These are phyloP conservation scores for Alternaria alternata DNA, from an alignment of 2,329 filamentous ascomycete species.

Conservation along the genomic window DNA sequence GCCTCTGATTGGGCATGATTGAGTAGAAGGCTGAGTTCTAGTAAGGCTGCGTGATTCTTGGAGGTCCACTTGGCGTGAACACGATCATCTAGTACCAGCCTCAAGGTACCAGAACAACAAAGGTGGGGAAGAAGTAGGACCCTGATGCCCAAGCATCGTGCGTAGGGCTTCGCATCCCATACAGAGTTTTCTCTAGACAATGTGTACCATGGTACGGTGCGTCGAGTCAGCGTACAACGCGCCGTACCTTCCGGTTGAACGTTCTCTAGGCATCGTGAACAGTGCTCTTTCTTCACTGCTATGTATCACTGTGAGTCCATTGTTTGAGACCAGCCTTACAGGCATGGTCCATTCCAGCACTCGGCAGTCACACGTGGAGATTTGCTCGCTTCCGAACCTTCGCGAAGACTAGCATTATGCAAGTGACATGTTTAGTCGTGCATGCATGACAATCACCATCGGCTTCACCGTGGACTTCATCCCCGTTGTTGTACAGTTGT, in stretches of 20 bases:
- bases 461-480: conserved; percentile 6
- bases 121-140: conserved; percentile 10
- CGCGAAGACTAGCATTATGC: conserved; percentile 8
- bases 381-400: conserved; percentile 8
- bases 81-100: conserved; percentile 11
- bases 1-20: conserved; percentile 3
- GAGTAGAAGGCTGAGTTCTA: conserved; percentile 6
- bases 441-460: conserved; percentile 3
- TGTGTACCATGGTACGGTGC: conserved; percentile 2
- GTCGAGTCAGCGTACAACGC: conserved; percentile 1
- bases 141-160: not conserved
- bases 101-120: conserved; percentile 2
- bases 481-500: conserved; percentile 2
- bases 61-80: conserved; percentile 2
- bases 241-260: conserved; percentile 2
- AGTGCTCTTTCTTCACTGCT: not conserved
- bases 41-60: not conserved
- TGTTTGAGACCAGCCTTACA: conserved; percentile 1
- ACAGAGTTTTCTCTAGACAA: not conserved
- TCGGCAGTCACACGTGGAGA: conserved; percentile 1
- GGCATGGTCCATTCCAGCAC: not conserved
- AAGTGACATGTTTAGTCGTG: conserved; percentile 10
- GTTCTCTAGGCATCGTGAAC: not conserved
- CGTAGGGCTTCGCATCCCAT: conserved; percentile 1
- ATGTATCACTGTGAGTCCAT: not conserved